These are phyloP conservation scores for Solanum tarapatanum DNA, from an alignment of 257 asterid genomes.

Conservation along the genomic window DNA sequence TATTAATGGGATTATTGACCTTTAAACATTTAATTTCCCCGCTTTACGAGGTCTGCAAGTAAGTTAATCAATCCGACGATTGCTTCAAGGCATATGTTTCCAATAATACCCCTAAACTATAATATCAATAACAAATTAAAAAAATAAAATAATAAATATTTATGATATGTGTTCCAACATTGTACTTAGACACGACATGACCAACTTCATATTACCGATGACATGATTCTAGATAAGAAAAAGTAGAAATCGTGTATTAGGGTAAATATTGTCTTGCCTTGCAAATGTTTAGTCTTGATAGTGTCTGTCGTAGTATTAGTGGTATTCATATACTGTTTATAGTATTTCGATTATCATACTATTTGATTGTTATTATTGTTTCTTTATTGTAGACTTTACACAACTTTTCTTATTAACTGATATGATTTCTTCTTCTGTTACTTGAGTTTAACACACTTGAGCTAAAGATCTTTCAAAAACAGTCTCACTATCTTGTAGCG, in stretches of 20 bases:
- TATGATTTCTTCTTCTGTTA: too few relatives aligned
- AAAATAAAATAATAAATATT: background rate
- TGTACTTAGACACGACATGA: background rate
- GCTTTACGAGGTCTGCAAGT: background rate
- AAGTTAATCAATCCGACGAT: background rate
- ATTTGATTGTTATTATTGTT: too few relatives aligned
- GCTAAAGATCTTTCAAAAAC: too few relatives aligned
- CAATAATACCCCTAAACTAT: background rate
- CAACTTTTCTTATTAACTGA: too few relatives aligned
- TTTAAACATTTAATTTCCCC: background rate
- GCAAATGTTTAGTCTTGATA: background rate
- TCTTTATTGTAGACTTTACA: too few relatives aligned
- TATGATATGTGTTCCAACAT: background rate
- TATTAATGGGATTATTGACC: background rate
- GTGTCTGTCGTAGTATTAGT: background rate
- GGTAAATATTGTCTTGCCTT: too few relatives aligned
- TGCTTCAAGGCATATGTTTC: background rate
- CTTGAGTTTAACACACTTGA: background rate
- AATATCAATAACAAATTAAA: background rate
- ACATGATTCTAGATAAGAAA: background rate
- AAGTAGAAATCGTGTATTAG: too few relatives aligned
- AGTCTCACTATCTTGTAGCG: too few relatives aligned
- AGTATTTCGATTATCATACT: background rate
- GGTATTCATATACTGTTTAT: too few relatives aligned
- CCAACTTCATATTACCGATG: background rate